Conservation (phyloP, 176 grass and related monocot species). For the Alopecurus myosuroides region DNA sequence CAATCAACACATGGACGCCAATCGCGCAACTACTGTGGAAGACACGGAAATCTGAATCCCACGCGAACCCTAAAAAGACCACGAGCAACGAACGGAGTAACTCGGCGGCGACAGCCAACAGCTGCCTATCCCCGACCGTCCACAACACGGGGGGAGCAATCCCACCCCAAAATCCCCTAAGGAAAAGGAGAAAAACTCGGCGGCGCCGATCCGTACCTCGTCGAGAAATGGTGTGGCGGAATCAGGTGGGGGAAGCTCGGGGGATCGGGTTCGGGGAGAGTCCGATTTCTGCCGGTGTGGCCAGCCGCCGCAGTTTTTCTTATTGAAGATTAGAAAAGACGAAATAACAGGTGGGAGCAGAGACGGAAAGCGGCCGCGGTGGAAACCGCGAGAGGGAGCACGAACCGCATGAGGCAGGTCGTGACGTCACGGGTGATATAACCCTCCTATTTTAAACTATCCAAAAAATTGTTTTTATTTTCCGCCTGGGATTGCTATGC, state of each 20-base stretch:
- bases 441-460: neutral
- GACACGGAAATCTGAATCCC: neutral
- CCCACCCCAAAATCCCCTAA: neutral
- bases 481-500: neutral
- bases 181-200: neutral
- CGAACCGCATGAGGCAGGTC: neutral
- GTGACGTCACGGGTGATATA: conserved; percentile 3
- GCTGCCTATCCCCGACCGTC: neutral
- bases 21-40: neutral
- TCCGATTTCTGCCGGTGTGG: neutral
- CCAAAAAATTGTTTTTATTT: neutral
- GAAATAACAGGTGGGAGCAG: neutral
- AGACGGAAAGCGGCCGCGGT: neutral
- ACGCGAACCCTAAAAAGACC: neutral
- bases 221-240: neutral
- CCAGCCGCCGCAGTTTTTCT: neutral
- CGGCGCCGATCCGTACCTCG: conserved; percentile 9
- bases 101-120: neutral
- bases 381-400: neutral
- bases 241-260: neutral
- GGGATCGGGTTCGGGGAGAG: neutral
- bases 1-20: neutral
- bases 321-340: neutral
- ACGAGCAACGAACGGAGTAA: neutral
- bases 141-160: neutral